Evolutionary conservation across 495 filamentous ascomycete species (phyloP).

Genomic region (Penicillium simplicissimum): DNA sequence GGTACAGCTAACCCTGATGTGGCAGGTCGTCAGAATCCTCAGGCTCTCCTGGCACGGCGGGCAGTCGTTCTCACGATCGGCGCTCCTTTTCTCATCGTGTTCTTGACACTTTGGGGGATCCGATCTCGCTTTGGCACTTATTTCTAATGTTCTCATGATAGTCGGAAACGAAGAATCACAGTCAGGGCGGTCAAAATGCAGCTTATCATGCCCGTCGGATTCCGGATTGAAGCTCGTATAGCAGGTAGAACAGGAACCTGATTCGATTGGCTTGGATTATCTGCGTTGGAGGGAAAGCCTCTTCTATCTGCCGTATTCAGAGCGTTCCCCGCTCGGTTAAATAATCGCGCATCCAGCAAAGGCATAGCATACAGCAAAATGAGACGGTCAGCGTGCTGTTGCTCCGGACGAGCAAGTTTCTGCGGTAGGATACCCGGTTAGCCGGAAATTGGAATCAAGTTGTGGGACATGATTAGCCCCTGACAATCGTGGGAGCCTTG

Average conservation of each 20-base stretch:
- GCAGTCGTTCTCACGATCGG: not conserved
- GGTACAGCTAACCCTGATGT: conserved; percentile 9
- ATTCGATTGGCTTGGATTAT: conserved; percentile 14
- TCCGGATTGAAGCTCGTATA: conserved; percentile 13
- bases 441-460: not conserved
- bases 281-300: conserved; percentile 1
- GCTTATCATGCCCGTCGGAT: conserved; percentile 8
- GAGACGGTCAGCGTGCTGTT: not conserved
- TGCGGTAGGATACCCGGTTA: too few species aligned
- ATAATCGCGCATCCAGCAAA: not conserved
- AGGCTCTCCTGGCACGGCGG: not conserved
- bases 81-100: not conserved
- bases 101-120: not conserved
- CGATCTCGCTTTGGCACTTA: not conserved
- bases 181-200: not conserved
- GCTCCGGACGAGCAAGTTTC: not conserved
- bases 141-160: not conserved
- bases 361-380: not conserved
- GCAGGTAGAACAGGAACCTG: not conserved
- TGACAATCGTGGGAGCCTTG: not conserved
- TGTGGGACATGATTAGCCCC: not conserved
- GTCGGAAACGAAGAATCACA: not conserved
- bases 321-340: conserved; percentile 4
- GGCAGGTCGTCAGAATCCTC: conserved; percentile 1
- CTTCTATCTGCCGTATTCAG: not conserved